phyloP scores from a whole-genome alignment of 306 rosid genomes.

The Inga oerstediana region DNA sequence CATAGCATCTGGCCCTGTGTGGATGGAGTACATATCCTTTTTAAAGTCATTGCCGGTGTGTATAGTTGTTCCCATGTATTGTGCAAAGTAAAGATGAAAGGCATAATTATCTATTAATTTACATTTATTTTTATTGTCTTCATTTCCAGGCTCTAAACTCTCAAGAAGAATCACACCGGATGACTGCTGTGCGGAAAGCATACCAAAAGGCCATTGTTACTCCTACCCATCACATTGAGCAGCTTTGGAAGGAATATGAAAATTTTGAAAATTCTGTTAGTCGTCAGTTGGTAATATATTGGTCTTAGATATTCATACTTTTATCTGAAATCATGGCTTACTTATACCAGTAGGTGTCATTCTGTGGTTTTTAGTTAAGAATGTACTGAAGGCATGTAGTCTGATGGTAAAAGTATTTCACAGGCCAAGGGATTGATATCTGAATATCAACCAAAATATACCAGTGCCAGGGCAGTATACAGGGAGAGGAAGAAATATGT shows the following conservation, averaged over 20 bases:
- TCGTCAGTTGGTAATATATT: slow-evolving; percentile 83
- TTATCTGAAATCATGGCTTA: slow-evolving; percentile 23
- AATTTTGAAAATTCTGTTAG: slow-evolving; percentile 93
- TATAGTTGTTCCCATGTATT: slow-evolving; percentile 33
- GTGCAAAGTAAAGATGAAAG: slow-evolving; percentile 19
- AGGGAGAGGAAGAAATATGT: slow-evolving; percentile 89
- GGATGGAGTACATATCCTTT: slow-evolving; percentile 93
- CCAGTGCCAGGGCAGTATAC: slow-evolving; percentile 93
- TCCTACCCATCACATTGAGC: slow-evolving; percentile 95
- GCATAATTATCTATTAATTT: slow-evolving; percentile 14
- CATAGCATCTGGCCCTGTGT: slow-evolving; percentile 93
- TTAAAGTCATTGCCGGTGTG: slow-evolving; percentile 75
- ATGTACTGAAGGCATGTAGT: slow-evolving; percentile 9
- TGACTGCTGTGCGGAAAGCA: slow-evolving; percentile 79
- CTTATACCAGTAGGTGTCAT: slow-evolving; percentile 11
- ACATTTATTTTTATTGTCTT: slow-evolving; percentile 16
- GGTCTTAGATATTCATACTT: slow-evolving; percentile 22
- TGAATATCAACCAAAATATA: slow-evolving; percentile 90
- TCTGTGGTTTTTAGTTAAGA: slow-evolving; percentile 18
- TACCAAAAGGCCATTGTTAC: slow-evolving; percentile 90
- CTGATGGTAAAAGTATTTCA: slow-evolving; percentile 43
- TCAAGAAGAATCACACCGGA: slow-evolving; percentile 87
- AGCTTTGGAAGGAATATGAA: slow-evolving; percentile 93
- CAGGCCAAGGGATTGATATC: slow-evolving; percentile 96
- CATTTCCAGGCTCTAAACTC: slow-evolving; percentile 58